Percentiles rank a stretch among this genome's conserved stretches.
Evolutionary conservation across 352 stramenopile species (phyloP).

Genomic region (Phytophthora syringae): DNA sequence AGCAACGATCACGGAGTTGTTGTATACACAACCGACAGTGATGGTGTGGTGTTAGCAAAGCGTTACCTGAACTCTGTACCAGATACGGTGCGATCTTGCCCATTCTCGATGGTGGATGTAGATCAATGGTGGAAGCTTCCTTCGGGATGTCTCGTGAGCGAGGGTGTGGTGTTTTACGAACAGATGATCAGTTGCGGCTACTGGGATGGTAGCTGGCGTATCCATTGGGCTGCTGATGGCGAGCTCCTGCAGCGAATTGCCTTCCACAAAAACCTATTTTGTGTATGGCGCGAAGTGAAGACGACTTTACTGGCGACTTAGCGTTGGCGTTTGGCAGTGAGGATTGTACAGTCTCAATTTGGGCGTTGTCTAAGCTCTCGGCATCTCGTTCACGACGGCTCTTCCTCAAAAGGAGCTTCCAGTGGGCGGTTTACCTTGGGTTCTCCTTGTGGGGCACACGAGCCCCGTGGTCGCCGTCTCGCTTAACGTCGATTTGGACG

Average conservation of each 20-base stretch:
- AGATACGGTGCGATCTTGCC: slow-evolving; percentile 69
- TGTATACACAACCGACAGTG: slow-evolving; percentile 82
- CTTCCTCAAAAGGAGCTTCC: slow-evolving; percentile 88
- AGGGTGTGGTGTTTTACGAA: slow-evolving; percentile 89
- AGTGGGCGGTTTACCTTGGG: slow-evolving; percentile 80
- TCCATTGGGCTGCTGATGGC: slow-evolving; percentile 87
- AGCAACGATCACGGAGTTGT: slow-evolving; percentile 68
- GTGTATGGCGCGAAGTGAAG: slow-evolving; percentile 86
- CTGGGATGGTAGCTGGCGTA: slow-evolving; percentile 89
- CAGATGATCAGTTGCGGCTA: slow-evolving; percentile 91
- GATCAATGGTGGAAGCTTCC: slow-evolving; percentile 90
- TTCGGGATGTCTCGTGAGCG: slow-evolving; percentile 69
- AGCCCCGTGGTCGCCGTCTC: slow-evolving; percentile 80
- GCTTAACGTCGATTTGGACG: slow-evolving; percentile 83
- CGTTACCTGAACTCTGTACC: slow-evolving; percentile 76
- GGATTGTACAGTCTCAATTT: slow-evolving; percentile 87
- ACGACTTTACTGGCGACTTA: slow-evolving; percentile 87
- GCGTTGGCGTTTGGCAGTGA: slow-evolving; percentile 86
- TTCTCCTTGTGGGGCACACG: slow-evolving; percentile 79
- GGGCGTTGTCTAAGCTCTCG: slow-evolving; percentile 84
- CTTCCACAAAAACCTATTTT: slow-evolving; percentile 90
- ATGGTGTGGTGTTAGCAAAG: slow-evolving; percentile 80
- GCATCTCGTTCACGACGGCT: slow-evolving; percentile 81
- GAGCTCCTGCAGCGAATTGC: slow-evolving; percentile 86
- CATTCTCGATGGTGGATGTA: slow-evolving; percentile 83